These are phyloP conservation scores for Pseudogymnoascus sp. DNA, from an alignment of 2,329 filamentous ascomycete species.

Conservation along the genomic window DNA sequence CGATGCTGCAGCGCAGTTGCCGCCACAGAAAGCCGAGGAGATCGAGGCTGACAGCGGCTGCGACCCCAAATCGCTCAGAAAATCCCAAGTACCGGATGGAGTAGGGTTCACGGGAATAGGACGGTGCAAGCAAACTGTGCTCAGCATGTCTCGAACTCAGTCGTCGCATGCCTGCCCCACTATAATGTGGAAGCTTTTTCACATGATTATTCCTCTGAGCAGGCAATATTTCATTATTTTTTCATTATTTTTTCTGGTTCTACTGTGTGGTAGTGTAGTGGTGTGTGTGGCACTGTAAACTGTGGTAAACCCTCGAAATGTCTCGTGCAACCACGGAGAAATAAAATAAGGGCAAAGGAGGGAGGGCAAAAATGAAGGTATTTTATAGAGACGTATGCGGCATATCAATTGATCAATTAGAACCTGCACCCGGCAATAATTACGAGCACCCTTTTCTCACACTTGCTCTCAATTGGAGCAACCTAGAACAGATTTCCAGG, in stretches of 20 bases:
- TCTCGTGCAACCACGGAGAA: constrained; percentile 1
- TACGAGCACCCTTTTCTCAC: neutral
- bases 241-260: neutral
- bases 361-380: neutral
- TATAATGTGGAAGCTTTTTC: constrained; percentile 3
- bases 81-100: neutral
- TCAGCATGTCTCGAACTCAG: neutral
- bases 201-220: neutral
- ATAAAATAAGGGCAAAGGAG: neutral
- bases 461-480: neutral
- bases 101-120: neutral
- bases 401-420: neutral
- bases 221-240: neutral
- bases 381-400: neutral
- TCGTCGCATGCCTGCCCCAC: constrained; percentile 6
- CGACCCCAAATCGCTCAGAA: constrained; percentile 1
- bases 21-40: constrained; percentile 3
- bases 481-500: neutral
- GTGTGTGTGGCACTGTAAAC: neutral
- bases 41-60: constrained; percentile 6
- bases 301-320: constrained; percentile 3
- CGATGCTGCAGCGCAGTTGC: neutral
- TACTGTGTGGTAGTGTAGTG: neutral
- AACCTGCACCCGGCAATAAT: neutral
- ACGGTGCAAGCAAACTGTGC: too few species aligned